Evolutionary conservation across 2,329 filamentous ascomycete genomes (phyloP).

Genomic region (Pleurostoma richardsiae): DNA sequence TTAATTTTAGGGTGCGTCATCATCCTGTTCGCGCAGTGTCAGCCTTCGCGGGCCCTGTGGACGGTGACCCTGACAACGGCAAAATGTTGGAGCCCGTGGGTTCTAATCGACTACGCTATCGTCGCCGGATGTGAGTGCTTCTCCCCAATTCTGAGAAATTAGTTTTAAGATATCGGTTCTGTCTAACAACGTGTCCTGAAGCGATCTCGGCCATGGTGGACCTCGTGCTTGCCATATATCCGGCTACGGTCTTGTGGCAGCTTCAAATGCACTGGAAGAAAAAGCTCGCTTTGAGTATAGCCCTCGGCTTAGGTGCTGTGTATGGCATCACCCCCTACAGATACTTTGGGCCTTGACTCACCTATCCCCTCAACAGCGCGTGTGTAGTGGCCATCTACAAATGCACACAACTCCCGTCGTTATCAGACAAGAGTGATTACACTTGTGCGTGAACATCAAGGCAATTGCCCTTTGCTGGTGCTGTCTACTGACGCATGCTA

Average conservation of each 20-base stretch:
- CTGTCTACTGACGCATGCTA: too few species aligned
- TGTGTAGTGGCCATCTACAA: constrained; percentile 24
- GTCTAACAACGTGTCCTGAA: constrained; percentile 3
- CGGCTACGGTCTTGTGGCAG: constrained; percentile 26
- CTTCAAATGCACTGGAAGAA: constrained; percentile 31
- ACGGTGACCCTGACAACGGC: too few species aligned
- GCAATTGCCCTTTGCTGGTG: too few species aligned
- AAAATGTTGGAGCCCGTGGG: constrained; percentile 25
- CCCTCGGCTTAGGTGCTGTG: constrained; percentile 27
- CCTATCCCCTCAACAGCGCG: constrained; percentile 10
- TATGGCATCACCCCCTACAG: background rate
- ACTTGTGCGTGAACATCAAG: background rate
- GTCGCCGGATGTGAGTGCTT: constrained; percentile 28
- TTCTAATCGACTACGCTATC: constrained; percentile 32
- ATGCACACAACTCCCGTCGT: constrained; percentile 16
- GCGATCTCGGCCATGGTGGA: constrained; percentile 29
- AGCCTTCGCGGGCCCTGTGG: too few species aligned
- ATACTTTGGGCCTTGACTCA: background rate
- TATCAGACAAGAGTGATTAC: constrained; percentile 16
- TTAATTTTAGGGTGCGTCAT: too few species aligned
- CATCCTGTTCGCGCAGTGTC: too few species aligned
- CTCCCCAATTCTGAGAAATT: too few species aligned
- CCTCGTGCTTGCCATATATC: constrained; percentile 35
- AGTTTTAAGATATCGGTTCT: too few species aligned
- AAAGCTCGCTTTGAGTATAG: constrained; percentile 30